Base-by-base conservation (phyloP, 2,329 filamentous ascomycete species). In the Pseudofabraea citricarpa region DNA sequence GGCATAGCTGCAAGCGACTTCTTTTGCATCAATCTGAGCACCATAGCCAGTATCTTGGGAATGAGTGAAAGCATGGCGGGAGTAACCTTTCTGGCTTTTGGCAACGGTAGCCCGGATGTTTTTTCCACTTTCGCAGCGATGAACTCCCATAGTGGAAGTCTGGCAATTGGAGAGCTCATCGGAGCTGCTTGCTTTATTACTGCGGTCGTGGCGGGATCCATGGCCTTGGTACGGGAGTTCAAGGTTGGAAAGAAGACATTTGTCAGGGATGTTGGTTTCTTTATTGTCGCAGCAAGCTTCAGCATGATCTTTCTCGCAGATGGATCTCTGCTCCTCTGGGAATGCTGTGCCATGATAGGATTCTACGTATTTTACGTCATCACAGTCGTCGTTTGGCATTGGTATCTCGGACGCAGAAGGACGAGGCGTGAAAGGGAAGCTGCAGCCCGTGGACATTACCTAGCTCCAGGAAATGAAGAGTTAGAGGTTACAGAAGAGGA, bases 81-180 rank as follows among this genome's bases (percentile, higher is more conserved):
- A 26, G 94, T 98, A 21, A 98, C 93, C 0, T 95, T 98, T 58
- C 70, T 98, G 41, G 93, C 93, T 7, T 94, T 98, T 66, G 93
- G 93, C 52, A 98, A 98, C 70, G 93, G 93, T 41, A 97, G 91
- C 49, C 93, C 93, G 2, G 93, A 98, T 65, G 90, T 98, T 36
- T 98, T 98, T 66, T 96, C 90, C 53, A 98, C 93, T 2, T 97
- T 98, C 67, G 93, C 93, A 13, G 94, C 93, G 54, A 97, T 98
- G 89, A 84, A 83, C 58, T 95, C 90, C 19, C 89, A 97, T 60
- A 96, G 90, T 62, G 91, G 91, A n/a, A 94, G 90, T 69, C 79
- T 98, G 73, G 93, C 93, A 1, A 82, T 98, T 31, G 93, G 93
- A 36, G 93, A 98, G 68, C 74, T 98, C 40, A 89, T 98, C 41